Base-by-base conservation (phyloP, 2,329 filamentous ascomycete species). In the Sordariomycetes sp. region DNA sequence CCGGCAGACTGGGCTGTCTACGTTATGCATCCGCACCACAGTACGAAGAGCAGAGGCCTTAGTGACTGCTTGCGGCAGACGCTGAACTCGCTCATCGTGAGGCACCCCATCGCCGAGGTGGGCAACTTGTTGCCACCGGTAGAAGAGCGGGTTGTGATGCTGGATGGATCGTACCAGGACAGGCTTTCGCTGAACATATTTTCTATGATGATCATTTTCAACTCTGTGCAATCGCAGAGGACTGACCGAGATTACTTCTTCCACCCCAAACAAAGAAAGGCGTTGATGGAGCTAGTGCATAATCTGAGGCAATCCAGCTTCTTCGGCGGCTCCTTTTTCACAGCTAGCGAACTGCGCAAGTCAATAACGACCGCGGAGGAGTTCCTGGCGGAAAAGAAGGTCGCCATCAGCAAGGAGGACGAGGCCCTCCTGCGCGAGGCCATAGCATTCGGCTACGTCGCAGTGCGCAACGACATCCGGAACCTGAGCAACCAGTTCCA, bases 231-330 rank as follows among this genome's bases (percentile, higher is more conserved):
- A 25, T 96, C 90, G 5, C 89, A 96, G 65, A 77, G 91, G 12
- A 83, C 80, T 0, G 92, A 92, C 63, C 76, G 81, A 57, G 91
- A 96, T 66, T 96, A 96, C 66, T 86, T 97, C 61, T 96, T 96
- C 63, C 87, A 96, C 63, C 79, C 81, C 0, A 82, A 79, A 13
- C 91, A 91, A 63, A 74, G 80, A 34, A 85, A 83, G 60, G 77
- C 78, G 45, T 73, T 95, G 13, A 72, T 84, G 28, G 75, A 81
- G 56, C 73, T 95, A 2, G 85, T 95, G 4, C 79, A 78, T 57
- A 96, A 96, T 64, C 69, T 96, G 52, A 82, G 89, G 20, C 87
- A 94, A 65, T 85, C 89, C 7, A 89, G 87, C 54, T 95, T 96
- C 65, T 95, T 92, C 68, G 84, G 82, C 12, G 91, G 89, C 70